phyloP scores from a whole-genome alignment of 176 grass and related monocot species.

The Secale cereale region DNA sequence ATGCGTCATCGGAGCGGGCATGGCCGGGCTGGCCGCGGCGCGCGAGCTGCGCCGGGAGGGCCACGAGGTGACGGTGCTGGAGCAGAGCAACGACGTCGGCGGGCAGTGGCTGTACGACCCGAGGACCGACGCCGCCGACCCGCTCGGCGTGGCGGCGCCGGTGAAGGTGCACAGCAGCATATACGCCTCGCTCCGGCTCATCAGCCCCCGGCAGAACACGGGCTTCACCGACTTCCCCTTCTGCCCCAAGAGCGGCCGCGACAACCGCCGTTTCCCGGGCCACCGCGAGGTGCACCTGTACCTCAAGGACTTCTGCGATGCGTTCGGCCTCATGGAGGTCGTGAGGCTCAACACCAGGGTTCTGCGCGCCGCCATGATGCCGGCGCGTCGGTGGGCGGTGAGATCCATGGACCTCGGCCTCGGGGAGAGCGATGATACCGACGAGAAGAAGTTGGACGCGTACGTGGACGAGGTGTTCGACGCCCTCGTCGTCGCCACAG shows the following conservation, averaged over 20 bases:
- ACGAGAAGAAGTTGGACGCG: neutral
- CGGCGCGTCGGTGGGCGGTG: neutral
- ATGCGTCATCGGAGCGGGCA: neutral
- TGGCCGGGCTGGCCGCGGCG: neutral
- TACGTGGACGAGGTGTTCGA: constrained; percentile 30
- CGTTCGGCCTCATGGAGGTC: constrained; percentile 15
- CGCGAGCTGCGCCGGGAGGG: constrained; percentile 21
- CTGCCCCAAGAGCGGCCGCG: neutral
- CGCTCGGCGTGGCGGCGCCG: no score
- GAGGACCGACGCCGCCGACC: no score
- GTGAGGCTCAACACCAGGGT: constrained; percentile 31
- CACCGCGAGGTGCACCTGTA: constrained; percentile 26
- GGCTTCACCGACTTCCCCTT: constrained; percentile 41
- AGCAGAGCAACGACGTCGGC: constrained; percentile 21
- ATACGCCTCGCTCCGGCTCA: constrained; percentile 33
- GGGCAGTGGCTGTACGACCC: constrained; percentile 37
- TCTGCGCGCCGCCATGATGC: neutral
- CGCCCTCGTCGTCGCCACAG: constrained; percentile 34
- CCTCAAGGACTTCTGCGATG: constrained; percentile 27
- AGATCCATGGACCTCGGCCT: neutral
- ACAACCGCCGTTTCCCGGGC: constrained; percentile 14
- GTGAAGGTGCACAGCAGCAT: neutral
- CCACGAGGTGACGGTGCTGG: neutral
- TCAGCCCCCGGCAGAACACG: neutral
- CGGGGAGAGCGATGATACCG: no score